These are phyloP conservation scores for Parietaria judaica DNA, from an alignment of 306 rosid species.

Conservation along the genomic window DNA sequence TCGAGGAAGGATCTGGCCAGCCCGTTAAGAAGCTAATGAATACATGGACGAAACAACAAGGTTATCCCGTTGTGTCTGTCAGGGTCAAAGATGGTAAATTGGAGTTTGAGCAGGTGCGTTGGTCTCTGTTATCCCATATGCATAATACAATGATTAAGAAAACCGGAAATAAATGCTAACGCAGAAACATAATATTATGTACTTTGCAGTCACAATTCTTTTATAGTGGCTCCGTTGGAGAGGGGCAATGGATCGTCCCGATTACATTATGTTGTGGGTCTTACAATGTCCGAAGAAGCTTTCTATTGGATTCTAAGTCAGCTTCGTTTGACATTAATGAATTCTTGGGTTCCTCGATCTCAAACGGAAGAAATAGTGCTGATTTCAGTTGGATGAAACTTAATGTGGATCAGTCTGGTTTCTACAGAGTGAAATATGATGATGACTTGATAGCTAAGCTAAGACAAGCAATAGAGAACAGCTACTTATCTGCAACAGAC, in stretches of 20 bases:
- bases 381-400: slow-evolving; percentile 59
- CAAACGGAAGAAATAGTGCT: slow-evolving; percentile 19
- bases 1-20: slow-evolving; percentile 89
- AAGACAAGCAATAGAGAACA: slow-evolving; percentile 63
- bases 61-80: slow-evolving; percentile 83
- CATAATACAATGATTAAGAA: slow-evolving; percentile 6
- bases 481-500: slow-evolving; percentile 62
- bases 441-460: slow-evolving; percentile 61
- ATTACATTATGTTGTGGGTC: slow-evolving; percentile 66
- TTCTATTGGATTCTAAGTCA: slow-evolving; percentile 55
- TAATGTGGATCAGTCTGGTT: slow-evolving; percentile 91
- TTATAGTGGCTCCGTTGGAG: slow-evolving; percentile 70
- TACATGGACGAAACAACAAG: slow-evolving; percentile 91
- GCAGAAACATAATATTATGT: slow-evolving; percentile 2
- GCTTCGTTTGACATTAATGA: slow-evolving; percentile 48
- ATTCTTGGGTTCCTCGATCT: slow-evolving; percentile 28
- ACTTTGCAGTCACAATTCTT: slow-evolving; percentile 68
- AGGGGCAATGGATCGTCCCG: slow-evolving; percentile 86
- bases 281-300: slow-evolving; percentile 54
- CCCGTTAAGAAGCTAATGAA: slow-evolving; percentile 81
- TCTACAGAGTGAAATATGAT: slow-evolving; percentile 92
- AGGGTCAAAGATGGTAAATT: slow-evolving; percentile 47
- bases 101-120: slow-evolving; percentile 77
- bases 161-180: background rate
- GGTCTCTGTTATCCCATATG: slow-evolving; percentile 9